Base-by-base conservation (phyloP, 106 monocot genomes). In the Posidonia australis region DNA sequence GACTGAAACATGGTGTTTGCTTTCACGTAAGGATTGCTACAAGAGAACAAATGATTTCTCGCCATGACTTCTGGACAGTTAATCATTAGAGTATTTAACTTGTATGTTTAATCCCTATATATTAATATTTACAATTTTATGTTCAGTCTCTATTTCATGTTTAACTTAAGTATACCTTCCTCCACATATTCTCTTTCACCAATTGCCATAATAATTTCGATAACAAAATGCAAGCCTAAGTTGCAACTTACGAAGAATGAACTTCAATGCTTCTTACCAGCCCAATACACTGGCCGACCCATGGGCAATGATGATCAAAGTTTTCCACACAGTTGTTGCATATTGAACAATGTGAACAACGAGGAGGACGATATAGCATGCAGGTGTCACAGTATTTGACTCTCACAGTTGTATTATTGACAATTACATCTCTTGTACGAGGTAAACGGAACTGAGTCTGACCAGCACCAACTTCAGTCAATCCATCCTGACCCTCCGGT, bases 231-330 rank as follows among this genome's bases (percentile, higher is more conserved):
- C n/a, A n/a, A n/a, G n/a, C 22, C 29, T 9, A 4, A 29, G 7
- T 7, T 28, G 13, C 28, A 30, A 14, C 6, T 27, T 16, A 10
- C n/a, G 18, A 10, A 61, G 43, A 47, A 31, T 66, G 1, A 46
- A 36, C 2, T 36, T 4, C 12, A 14, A 45, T 3, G 12, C 10
- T 5, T 66, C 72, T 76, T 72, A 81, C 80, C 54, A 72, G 63
- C 30, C 80, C 80, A 72, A 81, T 81, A 60, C 80, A 81, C 43
- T 81, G 80, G 17, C 80, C 80, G 49, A 81, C 72, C 76, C 76
- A 81, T 29, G 76, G 80, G 31, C 80, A 81, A 49, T 81, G 80
- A 46, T 81, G 80, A 58, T 81, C 80, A 60, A 76, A 81, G 7
- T 72, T 76, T 23, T 81, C 72, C 2, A 81, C 76, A 44, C 80